A percentile compares a stretch with the other conserved stretches of the same genome.
These are phyloP conservation scores for Sporothrix pallida DNA, from an alignment of 2,329 filamentous ascomycete species.

Conservation along the genomic window DNA sequence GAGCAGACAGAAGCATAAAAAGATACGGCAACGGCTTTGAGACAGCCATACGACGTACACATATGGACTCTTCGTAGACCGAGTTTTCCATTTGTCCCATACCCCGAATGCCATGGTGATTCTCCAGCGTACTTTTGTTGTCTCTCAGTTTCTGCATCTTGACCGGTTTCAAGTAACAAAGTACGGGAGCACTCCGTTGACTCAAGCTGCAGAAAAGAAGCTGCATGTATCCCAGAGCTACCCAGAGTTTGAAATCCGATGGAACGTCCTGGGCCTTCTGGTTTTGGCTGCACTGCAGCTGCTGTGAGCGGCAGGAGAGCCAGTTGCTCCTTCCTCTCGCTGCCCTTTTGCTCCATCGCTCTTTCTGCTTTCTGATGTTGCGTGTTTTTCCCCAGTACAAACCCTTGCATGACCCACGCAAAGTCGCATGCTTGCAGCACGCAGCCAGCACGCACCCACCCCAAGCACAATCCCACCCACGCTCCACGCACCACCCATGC, in stretches of 20 bases:
- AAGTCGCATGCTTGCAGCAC: slow-evolving; percentile 10
- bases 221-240: neutral
- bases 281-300: slow-evolving; percentile 12
- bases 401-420: slow-evolving; percentile 21
- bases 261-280: neutral
- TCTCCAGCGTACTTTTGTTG: neutral
- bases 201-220: slow-evolving; percentile 13
- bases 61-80: neutral
- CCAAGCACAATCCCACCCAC: neutral
- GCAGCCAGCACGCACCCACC: slow-evolving; percentile 9
- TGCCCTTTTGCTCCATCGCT: neutral
- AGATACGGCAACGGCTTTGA: neutral
- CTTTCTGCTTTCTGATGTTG: slow-evolving; percentile 2
- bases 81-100: neutral
- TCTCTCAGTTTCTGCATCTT: neutral
- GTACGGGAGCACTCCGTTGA: slow-evolving; percentile 3
- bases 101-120: neutral
- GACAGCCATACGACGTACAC: neutral
- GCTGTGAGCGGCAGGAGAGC: neutral
- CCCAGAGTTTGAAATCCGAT: slow-evolving; percentile 20
- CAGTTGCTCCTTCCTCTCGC: neutral
- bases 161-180: slow-evolving; percentile 10
- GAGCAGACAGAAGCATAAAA: neutral
- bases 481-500: slow-evolving; percentile 23
- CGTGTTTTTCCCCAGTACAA: slow-evolving; percentile 19